Base-by-base conservation (phyloP, 345 rosid species). In the Clausena lansium region DNA sequence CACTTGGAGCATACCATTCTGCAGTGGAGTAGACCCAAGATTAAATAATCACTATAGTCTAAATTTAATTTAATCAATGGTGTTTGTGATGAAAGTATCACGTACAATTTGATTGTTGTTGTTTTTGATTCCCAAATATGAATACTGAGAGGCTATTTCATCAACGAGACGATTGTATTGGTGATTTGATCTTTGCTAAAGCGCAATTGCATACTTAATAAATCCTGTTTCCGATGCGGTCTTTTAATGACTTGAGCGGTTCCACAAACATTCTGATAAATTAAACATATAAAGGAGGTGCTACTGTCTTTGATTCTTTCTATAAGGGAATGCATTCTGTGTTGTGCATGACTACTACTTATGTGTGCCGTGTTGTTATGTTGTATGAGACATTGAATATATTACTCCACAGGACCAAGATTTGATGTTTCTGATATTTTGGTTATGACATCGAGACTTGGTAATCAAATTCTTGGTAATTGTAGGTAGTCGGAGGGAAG, bases 401-500 rank as follows among this genome's bases (percentile, higher is more conserved):
- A 41, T 69, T 15, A 41, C 57, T 15, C n/a, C 58, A 22, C 11
- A 2, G 35, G n/a, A 13, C n/a, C 65, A 45, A 22, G 27, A 66
- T 27, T 66, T 45, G 38, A 25, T 62, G 32, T 69, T 55, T 50
- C 55, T 71, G 2, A 9, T 55, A 17, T 61, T 28, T 63, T 14
- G 4, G 70, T 77, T 69, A 8, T 57, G 20, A 17, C 60, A 55
- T 24, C 24, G 25, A 39, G 47, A 27, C 45, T 24, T 61, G 15
- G 19, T 33, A 3, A 14, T 9, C 24, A 10, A 22, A 25, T 52
- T 67, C 28, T 66, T 73, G 78, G 52, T 36, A 45, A 76, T 52
- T 70, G 61, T 75, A 97, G 99, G 99, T 38, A 91, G 99, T 67
- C 95, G 99, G 4, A 91, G 99, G 86, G 99, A 97, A 77, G 98